Percentiles rank a stretch among this genome's conserved stretches.
Evolutionary conservation across 371 early-diverging fungal genomes (phyloP).

Genomic region (Coemansia sp.): DNA sequence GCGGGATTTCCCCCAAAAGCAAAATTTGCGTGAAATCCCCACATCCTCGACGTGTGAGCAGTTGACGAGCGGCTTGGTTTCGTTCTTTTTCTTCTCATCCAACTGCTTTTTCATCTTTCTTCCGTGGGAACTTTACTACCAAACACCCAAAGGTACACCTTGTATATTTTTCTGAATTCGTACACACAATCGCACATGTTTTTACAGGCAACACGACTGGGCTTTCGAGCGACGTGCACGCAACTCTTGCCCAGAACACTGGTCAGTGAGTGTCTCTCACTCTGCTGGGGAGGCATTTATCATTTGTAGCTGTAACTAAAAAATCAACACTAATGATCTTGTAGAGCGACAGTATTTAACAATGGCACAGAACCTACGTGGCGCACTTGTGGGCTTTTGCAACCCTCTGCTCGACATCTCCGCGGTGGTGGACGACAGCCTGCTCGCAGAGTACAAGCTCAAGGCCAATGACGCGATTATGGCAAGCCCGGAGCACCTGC

Average conservation of each 20-base stretch:
- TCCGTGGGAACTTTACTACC: not conserved
- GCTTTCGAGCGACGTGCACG: not conserved
- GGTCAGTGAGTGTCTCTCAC: slow-evolving; percentile 13
- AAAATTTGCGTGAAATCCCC: not conserved
- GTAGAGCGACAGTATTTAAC: slow-evolving; percentile 6
- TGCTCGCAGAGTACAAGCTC: slow-evolving; percentile 82
- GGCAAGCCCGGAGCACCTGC: slow-evolving; percentile 82
- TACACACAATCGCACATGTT: not conserved
- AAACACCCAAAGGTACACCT: not conserved
- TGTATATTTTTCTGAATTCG: not conserved
- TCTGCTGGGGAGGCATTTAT: not conserved
- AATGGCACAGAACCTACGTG: slow-evolving; percentile 47
- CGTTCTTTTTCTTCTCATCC: too few relatives aligned
- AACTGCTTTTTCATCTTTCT: too few relatives aligned
- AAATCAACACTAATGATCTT: not conserved
- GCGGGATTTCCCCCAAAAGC: too few relatives aligned
- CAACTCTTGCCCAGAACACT: not conserved
- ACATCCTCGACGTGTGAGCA: not conserved
- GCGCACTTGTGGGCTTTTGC: slow-evolving; percentile 75
- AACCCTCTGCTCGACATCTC: slow-evolving; percentile 97
- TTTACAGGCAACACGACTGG: not conserved
- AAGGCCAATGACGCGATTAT: slow-evolving; percentile 94
- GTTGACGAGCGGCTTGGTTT: too few relatives aligned
- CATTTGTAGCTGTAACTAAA: not conserved
- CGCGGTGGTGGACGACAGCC: slow-evolving; percentile 68